phyloP scores from a whole-genome alignment of 164 flowering plant species.

The Nelumbo lutea region DNA sequence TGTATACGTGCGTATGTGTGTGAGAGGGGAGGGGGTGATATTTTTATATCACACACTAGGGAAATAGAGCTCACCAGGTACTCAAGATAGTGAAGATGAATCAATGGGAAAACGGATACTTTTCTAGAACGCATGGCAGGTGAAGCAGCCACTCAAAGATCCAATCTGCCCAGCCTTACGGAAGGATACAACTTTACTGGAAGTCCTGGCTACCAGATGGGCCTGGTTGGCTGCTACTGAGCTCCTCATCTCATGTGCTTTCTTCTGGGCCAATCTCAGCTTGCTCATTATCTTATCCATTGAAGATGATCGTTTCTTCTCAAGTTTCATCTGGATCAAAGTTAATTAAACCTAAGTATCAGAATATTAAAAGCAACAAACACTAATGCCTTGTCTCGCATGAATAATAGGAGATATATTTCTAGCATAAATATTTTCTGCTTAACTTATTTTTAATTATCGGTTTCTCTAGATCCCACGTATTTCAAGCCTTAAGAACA shows the following conservation, averaged over 20 bases:
- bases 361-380: neutral
- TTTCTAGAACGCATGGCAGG: constrained; percentile 60
- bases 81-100: neutral
- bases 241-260: constrained; percentile 90
- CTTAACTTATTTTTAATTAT: too few relatives aligned
- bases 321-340: constrained; percentile 77
- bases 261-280: constrained; percentile 79
- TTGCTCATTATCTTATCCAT: constrained; percentile 94
- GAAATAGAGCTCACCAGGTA: neutral
- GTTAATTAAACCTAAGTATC: too few relatives aligned
- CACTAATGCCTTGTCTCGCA: too few relatives aligned
- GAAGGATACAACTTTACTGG: constrained; percentile 41
- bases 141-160: constrained; percentile 87
- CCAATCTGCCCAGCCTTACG: constrained; percentile 52
- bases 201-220: constrained; percentile 40
- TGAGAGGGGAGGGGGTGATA: too few relatives aligned
- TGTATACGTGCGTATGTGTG: too few relatives aligned
- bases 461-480: too few relatives aligned
- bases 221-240: constrained; percentile 43
- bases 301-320: constrained; percentile 85
- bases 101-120: neutral
- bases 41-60: too few relatives aligned
- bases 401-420: too few relatives aligned
- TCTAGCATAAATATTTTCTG: too few relatives aligned
- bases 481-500: too few relatives aligned